phyloP scores from a whole-genome alignment of 2,329 filamentous ascomycete species.

The Juglanconis sp. region DNA sequence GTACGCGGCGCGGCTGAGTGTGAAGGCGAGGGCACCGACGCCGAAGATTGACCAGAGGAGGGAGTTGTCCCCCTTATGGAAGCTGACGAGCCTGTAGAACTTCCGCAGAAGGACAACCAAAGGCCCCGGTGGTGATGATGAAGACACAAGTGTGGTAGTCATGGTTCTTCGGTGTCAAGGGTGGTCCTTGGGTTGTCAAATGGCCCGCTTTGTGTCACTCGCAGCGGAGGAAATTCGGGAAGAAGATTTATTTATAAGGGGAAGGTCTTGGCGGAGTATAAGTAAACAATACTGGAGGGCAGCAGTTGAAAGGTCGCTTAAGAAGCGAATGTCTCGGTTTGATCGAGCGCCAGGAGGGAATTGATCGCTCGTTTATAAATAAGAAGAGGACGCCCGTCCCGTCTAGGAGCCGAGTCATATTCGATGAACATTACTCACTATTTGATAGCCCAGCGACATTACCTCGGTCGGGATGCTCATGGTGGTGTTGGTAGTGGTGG shows the following conservation, averaged over 20 bases:
- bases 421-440: background rate
- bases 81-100: slow-evolving; percentile 48
- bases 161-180: background rate
- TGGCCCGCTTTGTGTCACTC: slow-evolving; percentile 5
- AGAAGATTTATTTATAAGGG: background rate
- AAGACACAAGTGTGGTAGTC: background rate
- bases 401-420: slow-evolving; percentile 15
- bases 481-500: background rate
- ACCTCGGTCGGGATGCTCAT: background rate
- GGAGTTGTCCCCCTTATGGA: slow-evolving; percentile 57
- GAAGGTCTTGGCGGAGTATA: background rate
- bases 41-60: slow-evolving; percentile 48
- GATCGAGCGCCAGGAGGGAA: slow-evolving; percentile 16
- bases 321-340: slow-evolving; percentile 21
- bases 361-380: slow-evolving; percentile 14
- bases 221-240: background rate
- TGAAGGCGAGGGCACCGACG: slow-evolving; percentile 45
- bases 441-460: background rate
- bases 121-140: background rate
- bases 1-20: slow-evolving; percentile 45
- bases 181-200: background rate
- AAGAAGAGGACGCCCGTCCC: slow-evolving; percentile 4
- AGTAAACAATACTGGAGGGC: background rate
- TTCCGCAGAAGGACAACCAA: slow-evolving; percentile 22
- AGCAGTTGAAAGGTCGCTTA: slow-evolving; percentile 12